Conservation (phyloP, 2,329 filamentous ascomycete genomes). For the Periconia sp. region DNA sequence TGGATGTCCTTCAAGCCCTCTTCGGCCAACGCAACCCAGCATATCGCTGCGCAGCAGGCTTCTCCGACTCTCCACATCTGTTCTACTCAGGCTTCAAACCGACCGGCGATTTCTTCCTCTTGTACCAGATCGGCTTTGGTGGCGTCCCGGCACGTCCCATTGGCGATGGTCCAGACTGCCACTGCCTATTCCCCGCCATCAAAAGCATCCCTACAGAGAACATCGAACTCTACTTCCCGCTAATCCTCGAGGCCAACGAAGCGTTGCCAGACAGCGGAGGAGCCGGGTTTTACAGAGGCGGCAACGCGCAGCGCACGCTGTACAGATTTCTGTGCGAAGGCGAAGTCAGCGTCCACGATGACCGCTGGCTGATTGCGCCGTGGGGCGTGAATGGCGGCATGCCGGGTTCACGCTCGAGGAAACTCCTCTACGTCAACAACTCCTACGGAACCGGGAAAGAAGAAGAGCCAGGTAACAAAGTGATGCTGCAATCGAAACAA, state of each 20-base stretch:
- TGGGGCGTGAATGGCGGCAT: constrained; percentile 53
- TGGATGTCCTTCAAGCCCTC: constrained; percentile 55
- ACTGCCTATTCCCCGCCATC: constrained; percentile 55
- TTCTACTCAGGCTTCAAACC: constrained; percentile 55
- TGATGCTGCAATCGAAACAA: constrained; percentile 50
- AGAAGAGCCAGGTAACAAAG: constrained; percentile 29
- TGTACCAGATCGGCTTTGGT: constrained; percentile 56
- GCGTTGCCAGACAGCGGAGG: constrained; percentile 53
- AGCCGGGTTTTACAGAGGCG: constrained; percentile 51
- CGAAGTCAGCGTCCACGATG: constrained; percentile 53
- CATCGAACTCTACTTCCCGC: constrained; percentile 52
- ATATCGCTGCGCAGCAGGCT: constrained; percentile 53
- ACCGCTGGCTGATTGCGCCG: constrained; percentile 53
- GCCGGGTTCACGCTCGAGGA: constrained; percentile 48
- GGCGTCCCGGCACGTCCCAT: constrained; percentile 52
- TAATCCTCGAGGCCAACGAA: constrained; percentile 53
- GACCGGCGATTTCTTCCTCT: constrained; percentile 51
- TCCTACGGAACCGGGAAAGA: constrained; percentile 35
- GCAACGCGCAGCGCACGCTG: constrained; percentile 52
- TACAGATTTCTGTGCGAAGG: constrained; percentile 52
- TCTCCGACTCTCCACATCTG: constrained; percentile 54
- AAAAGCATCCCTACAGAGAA: constrained; percentile 54
- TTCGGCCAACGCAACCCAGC: constrained; percentile 51
- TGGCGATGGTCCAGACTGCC: constrained; percentile 54
- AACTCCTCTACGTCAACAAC: constrained; percentile 48